These are phyloP conservation scores for Eucalyptus regnans DNA, from an alignment of 345 rosid genomes.

Conservation along the genomic window DNA sequence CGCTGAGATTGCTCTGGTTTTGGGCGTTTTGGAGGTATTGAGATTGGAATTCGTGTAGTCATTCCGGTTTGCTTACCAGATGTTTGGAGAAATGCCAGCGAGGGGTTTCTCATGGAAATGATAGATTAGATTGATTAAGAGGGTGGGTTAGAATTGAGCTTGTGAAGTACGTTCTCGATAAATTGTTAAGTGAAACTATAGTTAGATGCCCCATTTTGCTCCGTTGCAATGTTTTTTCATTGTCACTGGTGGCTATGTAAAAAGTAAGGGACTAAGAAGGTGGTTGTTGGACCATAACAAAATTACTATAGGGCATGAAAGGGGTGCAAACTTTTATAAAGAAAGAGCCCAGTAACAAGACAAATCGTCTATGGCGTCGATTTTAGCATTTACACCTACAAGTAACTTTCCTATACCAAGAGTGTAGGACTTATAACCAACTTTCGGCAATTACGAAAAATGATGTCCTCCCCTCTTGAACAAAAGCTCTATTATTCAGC, in stretches of 20 bases:
- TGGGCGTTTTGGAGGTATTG: not conserved
- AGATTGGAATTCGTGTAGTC: not conserved
- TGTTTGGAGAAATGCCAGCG: not conserved
- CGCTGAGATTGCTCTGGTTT: not conserved
- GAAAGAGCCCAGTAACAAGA: not conserved
- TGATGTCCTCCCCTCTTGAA: fast-evolving
- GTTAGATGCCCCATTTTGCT: not conserved
- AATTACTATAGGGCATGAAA: not conserved
- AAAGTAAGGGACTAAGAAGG: not conserved
- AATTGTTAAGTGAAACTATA: not conserved
- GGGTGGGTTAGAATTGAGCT: not conserved
- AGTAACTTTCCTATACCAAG: not conserved
- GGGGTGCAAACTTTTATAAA: not conserved
- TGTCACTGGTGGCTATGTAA: not conserved
- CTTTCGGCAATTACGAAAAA: not conserved
- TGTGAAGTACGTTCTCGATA: not conserved
- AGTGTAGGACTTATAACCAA: not conserved
- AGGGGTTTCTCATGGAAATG: not conserved
- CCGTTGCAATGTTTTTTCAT: not conserved
- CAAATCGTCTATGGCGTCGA: not conserved
- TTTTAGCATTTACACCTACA: not conserved
- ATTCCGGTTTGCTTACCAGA: not conserved
- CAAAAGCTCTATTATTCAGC: not conserved
- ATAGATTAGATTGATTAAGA: not conserved
- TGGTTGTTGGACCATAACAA: not conserved